These are phyloP conservation scores for Dryas integrifolia DNA, from an alignment of 331 rosid genomes.

Conservation along the genomic window DNA sequence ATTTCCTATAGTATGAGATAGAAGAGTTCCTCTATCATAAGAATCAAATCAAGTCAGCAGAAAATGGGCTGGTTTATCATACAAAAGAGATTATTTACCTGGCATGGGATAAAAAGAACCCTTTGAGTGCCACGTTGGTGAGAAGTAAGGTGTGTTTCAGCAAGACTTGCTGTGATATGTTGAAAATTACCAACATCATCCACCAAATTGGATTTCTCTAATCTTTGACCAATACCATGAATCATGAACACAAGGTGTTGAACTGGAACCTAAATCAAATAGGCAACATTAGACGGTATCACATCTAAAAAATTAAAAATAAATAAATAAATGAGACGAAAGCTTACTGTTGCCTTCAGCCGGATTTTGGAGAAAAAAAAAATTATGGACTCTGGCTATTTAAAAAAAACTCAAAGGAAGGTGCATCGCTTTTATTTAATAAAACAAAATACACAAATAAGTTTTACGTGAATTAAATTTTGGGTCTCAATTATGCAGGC, in stretches of 20 bases:
- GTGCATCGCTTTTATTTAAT: neutral
- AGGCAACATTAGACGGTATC: neutral
- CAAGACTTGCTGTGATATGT: slow-evolving; percentile 72
- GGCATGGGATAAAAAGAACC: slow-evolving; percentile 96
- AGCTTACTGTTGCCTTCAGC: neutral
- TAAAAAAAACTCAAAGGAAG: neutral
- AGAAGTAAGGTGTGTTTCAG: slow-evolving; percentile 81
- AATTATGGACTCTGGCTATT: neutral
- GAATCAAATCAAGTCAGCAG: neutral
- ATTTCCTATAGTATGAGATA: neutral
- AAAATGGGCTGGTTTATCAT: neutral
- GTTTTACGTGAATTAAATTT: neutral
- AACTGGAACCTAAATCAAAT: slow-evolving; percentile 78
- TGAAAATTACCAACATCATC: slow-evolving; percentile 85
- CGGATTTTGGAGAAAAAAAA: neutral
- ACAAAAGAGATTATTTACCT: slow-evolving; percentile 46
- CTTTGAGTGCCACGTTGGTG: slow-evolving; percentile 79
- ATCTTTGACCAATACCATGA: slow-evolving; percentile 99
- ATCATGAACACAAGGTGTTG: slow-evolving; percentile 97
- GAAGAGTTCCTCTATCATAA: neutral
- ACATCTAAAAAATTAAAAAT: slow-evolving; percentile 5
- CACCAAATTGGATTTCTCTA: slow-evolving; percentile 97
- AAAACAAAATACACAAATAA: neutral
- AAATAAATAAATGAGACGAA: neutral
- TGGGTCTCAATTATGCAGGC: neutral